Conservation (phyloP, 371 early-diverging fungal species). For the Lichtheimia ornata region DNA sequence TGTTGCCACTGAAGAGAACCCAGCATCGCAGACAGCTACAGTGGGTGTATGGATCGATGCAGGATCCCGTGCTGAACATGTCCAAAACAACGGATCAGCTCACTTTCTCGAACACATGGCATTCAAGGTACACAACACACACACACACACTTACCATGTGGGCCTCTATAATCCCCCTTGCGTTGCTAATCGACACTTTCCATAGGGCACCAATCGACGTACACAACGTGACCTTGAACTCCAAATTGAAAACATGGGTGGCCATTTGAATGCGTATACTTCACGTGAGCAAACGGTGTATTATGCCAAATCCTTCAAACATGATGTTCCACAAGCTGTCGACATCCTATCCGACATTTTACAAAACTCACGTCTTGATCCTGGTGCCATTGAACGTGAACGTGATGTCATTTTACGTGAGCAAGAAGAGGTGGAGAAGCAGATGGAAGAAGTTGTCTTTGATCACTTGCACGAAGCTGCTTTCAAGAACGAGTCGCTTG, state of each 20-base stretch:
- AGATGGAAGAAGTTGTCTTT: conserved; percentile 91
- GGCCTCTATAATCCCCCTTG: background rate
- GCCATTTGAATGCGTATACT: conserved; percentile 96
- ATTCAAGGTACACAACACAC: conserved; percentile 84
- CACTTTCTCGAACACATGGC: conserved; percentile 99
- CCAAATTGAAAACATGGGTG: conserved; percentile 97
- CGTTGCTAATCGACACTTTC: background rate
- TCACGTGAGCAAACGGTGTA: conserved; percentile 98
- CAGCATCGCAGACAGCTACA: conserved; percentile 91
- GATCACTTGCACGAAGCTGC: conserved; percentile 88
- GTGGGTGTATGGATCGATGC: conserved; percentile 99
- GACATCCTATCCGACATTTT: conserved; percentile 95
- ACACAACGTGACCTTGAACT: conserved; percentile 90
- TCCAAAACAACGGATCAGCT: conserved; percentile 92
- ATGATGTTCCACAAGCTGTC: conserved; percentile 86
- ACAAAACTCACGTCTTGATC: conserved; percentile 84
- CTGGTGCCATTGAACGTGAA: conserved; percentile 86
- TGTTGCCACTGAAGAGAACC: conserved; percentile 93
- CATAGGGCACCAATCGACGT: conserved; percentile 83
- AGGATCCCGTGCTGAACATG: conserved; percentile 91
- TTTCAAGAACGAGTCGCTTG: conserved; percentile 89
- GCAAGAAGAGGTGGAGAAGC: conserved; percentile 94
- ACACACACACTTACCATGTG: too few species aligned
- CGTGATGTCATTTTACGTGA: conserved; percentile 95
- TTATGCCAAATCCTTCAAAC: conserved; percentile 91